phyloP scores from a whole-genome alignment of 2,329 filamentous ascomycete genomes.

The Fonsecaea nubica region DNA sequence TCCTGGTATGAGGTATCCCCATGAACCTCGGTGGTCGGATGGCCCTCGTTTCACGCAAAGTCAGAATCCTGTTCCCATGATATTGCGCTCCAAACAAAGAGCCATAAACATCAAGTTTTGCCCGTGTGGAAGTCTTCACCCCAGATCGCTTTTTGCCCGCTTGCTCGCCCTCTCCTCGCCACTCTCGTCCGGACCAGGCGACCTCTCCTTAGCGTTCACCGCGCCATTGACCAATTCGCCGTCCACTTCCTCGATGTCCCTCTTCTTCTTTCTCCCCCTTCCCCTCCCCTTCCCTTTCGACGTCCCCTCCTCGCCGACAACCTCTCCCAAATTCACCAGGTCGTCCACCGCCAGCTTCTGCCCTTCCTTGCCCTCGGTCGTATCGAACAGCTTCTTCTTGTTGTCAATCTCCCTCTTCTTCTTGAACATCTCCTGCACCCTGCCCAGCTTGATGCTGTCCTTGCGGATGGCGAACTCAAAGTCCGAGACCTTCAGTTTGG shows the following conservation, averaged over 20 bases:
- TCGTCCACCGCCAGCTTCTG: conserved; percentile 35
- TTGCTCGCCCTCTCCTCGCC: conserved; percentile 30
- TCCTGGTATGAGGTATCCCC: not conserved
- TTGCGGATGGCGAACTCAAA: conserved; percentile 92
- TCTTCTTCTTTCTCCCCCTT: conserved; percentile 39
- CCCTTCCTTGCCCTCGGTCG: conserved; percentile 34
- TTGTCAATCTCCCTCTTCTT: conserved; percentile 87
- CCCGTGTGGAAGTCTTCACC: conserved; percentile 17
- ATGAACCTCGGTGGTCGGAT: not conserved
- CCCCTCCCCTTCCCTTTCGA: conserved; percentile 40
- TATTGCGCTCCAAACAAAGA: no score
- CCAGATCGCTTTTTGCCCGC: conserved; percentile 34
- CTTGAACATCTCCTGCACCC: conserved; percentile 86
- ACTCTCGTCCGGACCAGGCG: conserved; percentile 24
- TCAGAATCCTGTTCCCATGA: not conserved
- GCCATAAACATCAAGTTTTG: not conserved
- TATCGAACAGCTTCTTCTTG: conserved; percentile 74
- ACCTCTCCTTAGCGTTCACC: conserved; percentile 41
- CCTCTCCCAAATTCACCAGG: conserved; percentile 38
- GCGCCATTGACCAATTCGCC: conserved; percentile 12
- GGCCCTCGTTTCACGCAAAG: not conserved
- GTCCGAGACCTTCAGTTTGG: conserved; percentile 98
- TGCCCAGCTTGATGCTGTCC: conserved; percentile 83
- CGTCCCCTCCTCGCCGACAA: conserved; percentile 41
- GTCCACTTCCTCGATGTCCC: conserved; percentile 33